Evolutionary conservation across 345 rosid species (phyloP), one percentile per base, ranked within the genome.

Genomic region (Ceriops zippeliana): DNA sequence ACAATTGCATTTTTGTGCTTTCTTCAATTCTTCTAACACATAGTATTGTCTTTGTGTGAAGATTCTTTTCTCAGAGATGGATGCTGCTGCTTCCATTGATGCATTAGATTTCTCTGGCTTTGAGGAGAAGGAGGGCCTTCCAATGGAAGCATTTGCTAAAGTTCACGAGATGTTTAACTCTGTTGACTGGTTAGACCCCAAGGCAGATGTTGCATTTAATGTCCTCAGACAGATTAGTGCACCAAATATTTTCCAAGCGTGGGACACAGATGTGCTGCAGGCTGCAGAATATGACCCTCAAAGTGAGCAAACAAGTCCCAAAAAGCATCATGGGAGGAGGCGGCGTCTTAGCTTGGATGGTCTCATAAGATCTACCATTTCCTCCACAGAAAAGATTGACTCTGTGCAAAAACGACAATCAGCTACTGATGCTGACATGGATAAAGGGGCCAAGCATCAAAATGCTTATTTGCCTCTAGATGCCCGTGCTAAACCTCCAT

Each of bases 61-160:
- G 98, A 82, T 93, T 85, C 89, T 93, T 81, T 93, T 93, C 86
- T 91, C 98, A 58, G 97, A 93, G 71, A 83, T 87, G 95, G 95
- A 93, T 82, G 85, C 90, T 67, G 85, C 90, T 65, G 83, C 90
- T 71, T 85, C 89, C n/a, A 21, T 93, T 82, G 81, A 75, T 63
- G 59, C 85, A 56, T 75, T 86, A 54, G 86, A 88, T 73, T 80
- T 89, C 76, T 68, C 89, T 22, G 68, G 78, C 81, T 79, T 86
- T 74, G 96, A 93, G 77, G 97, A 86, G 71, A 87, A 87, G 73
- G 96, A 86, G 37, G 97, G 95, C 68, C 92, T 93, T 77, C 92
- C 96, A 1, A 69, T 86, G 63, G 98, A 91, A 84, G 97, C 90
- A 73, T 91, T 93, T 83, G 82, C 91, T 67, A 91, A 86, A 81